Conservation (phyloP, 345 rosid genomes). For the Arabis alpina region DNA sequence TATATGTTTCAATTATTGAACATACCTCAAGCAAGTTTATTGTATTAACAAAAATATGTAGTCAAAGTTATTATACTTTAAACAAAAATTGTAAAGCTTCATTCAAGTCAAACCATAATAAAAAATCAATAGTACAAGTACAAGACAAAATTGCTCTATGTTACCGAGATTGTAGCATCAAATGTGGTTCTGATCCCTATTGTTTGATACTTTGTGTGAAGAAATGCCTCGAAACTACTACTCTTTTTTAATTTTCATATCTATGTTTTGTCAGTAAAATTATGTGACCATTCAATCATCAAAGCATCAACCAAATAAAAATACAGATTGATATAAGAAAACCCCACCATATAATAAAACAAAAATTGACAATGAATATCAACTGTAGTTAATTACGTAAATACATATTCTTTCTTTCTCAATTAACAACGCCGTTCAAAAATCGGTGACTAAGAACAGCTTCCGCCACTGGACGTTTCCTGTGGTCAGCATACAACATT, state of each 20-base stretch:
- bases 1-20: too few relatives aligned
- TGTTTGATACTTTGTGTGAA: conserved; percentile 2
- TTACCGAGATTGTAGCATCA: not conserved
- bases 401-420: conserved; percentile 34
- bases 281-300: not conserved
- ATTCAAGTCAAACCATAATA: too few relatives aligned
- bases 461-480: conserved; percentile 80
- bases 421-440: conserved; percentile 50
- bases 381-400: conserved; percentile 14
- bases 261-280: conserved; percentile 4
- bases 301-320: not conserved
- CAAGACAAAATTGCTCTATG: not conserved
- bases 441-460: conserved; percentile 78
- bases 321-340: not conserved
- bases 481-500: conserved; percentile 77
- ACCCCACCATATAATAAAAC: not conserved
- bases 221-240: not conserved
- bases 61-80: too few relatives aligned
- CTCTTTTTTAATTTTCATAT: not conserved
- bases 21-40: too few relatives aligned
- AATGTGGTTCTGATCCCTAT: not conserved
- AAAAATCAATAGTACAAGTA: not conserved
- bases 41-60: too few relatives aligned
- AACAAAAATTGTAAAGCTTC: too few relatives aligned
- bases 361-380: conserved; percentile 1